Base-by-base conservation (phyloP, 2,329 filamentous ascomycete species). In the Colletotrichum musicola region DNA sequence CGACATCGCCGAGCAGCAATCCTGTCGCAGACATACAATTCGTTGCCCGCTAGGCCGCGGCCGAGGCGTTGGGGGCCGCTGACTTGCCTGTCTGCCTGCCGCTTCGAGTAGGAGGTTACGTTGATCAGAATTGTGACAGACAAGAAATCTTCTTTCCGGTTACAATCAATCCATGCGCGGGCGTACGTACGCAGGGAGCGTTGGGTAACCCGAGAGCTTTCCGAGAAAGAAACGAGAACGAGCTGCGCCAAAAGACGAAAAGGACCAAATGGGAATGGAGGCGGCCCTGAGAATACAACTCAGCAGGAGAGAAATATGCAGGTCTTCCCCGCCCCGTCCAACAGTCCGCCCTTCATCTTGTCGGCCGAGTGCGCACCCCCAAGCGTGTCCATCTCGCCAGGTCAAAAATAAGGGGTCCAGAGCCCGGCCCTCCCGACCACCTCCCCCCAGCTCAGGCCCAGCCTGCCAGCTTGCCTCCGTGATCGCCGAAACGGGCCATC, bases 1-100 rank as follows among this genome's bases (percentile, higher is more conserved):
- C 47, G n/a, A 61, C 58, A 53, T 61, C 47, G 54, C 35, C 47
- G 30, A 35, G 35, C 58, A 61, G 46, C 16, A n/a, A 16, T 5
- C 16, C 1, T 40, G 57, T 60, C 46, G 16, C 57, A 50, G 57
- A 60, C 14, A 30, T 27, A 54, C 13, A 27, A 16, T 14, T 6
- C 1, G 47, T 61, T 22, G 46, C 10, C 6, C 20, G 46, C 40
- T 50, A 14, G 20, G 46, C 35, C 18, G 13, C 30, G 22, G 30
- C 40, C 40, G 40, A 42, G 40, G 27, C 30, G 10, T 61, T 46
- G 38, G 44, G 38, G 58, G 46, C 16, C 18, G 14, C n/a, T 35
- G 18, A 46, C 58, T n/a, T 40, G 35, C 20, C 38, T 53, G 47
- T 25, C 13, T 13, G 12, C 58, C 35, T 61, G 58, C 49, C 47